Evolutionary conservation across 2,329 filamentous ascomycete genomes (phyloP).

Genomic region (Aspergillus hiratsukae): DNA sequence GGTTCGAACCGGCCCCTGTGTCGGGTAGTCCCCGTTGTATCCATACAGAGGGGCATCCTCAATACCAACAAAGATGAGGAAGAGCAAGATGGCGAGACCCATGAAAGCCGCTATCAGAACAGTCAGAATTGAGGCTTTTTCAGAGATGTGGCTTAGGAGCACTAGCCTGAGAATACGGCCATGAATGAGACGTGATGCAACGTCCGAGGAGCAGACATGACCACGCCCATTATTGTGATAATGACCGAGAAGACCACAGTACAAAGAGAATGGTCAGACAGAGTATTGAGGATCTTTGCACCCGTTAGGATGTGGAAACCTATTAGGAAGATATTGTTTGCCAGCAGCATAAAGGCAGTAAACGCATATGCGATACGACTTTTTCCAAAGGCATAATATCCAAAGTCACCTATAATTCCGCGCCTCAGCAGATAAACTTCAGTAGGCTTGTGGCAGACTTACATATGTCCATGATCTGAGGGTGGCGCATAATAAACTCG

Average conservation of each 20-base stretch:
- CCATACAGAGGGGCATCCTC: conserved; percentile 43
- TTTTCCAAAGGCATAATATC: too few species aligned
- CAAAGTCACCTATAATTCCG: too few species aligned
- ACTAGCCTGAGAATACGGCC: conserved; percentile 44
- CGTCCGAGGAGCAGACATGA: conserved; percentile 45
- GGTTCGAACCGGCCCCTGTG: conserved; percentile 41
- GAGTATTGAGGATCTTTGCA: conserved; percentile 47
- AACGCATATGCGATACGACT: too few species aligned
- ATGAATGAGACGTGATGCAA: conserved; percentile 48
- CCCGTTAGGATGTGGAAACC: conserved; percentile 50
- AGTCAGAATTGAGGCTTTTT: not conserved
- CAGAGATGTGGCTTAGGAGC: not conserved
- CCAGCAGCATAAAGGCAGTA: too few species aligned
- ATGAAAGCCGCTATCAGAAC: conserved; percentile 39
- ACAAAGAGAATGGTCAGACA: conserved; percentile 47
- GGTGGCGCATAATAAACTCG: conserved; percentile 50
- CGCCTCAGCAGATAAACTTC: too few species aligned
- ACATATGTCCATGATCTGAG: conserved; percentile 49
- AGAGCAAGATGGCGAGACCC: conserved; percentile 47
- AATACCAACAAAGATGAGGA: conserved; percentile 47
- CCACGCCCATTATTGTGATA: conserved; percentile 43
- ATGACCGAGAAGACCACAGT: conserved; percentile 49
- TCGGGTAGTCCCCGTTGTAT: conserved; percentile 45
- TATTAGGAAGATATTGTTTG: conserved; percentile 50
- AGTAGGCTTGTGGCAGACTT: too few species aligned